Evolutionary conservation across 2,329 filamentous ascomycete genomes (phyloP), one percentile per base, ranked within the genome.

Genomic region (Penicillium hesseltinei): DNA sequence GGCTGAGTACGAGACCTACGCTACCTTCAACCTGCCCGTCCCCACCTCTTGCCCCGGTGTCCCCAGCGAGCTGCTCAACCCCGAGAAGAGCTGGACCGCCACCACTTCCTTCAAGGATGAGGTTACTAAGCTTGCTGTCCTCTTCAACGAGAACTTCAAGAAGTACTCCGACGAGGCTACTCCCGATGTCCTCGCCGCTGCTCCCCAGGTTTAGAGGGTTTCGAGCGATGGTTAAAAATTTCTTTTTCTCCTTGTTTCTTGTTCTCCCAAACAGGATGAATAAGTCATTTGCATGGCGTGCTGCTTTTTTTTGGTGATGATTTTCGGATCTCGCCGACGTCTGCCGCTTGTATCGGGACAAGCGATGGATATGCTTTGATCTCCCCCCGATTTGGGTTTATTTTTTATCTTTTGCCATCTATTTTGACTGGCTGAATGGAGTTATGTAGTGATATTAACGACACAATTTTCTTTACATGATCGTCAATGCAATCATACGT

Each of bases 101-200:
- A 89, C 91, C 46, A 81, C 83, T 51, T 87, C 91, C 80, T 97
- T 97, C 85, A 84, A 87, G 72, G 82, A 81, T 51, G 93, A 97
- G 78, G 93, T 97, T 44, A 88, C 83, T 76, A 97, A 97, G 84
- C 87, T 99, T 36, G 94, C 88, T 69, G 81, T 79, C 63, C 85
- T 97, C 62, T 99, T 99, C 84, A 86, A 88, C 71, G 91, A 97
- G 80, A 99, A 99, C 85, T 99, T 99, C 81, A 87, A 91, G 82
- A 96, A 97, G 84, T 97, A 96, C 81, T 83, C 88, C 70, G 87
- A 87, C 67, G 86, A 96, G 77, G 91, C 92, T 27, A 92, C 90
- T 33, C 82, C 84, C 67, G 90, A 93, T 38, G 90, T 92, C 48
- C 85, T 90, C 77, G 86, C 73, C 54, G 78, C 78, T 52, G 77